These are phyloP conservation scores for Macrolepiota dolichaula DNA, from an alignment of 768 basidiomycete species.

Conservation along the genomic window DNA sequence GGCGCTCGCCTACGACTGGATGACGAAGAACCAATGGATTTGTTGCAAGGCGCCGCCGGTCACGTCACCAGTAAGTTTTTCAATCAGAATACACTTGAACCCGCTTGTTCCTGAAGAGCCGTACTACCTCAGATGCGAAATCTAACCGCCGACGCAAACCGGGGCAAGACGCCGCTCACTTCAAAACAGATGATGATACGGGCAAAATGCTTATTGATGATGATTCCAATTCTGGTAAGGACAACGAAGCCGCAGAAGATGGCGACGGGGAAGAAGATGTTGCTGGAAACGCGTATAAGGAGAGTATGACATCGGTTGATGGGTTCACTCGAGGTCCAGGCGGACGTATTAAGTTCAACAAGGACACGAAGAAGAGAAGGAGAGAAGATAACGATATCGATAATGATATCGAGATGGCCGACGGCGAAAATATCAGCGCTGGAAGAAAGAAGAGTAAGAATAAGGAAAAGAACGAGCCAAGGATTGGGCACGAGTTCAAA, in stretches of 20 bases:
- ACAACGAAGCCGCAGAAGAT: constrained; percentile 28
- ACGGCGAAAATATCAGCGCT: constrained; percentile 45
- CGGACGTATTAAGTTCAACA: constrained; percentile 92
- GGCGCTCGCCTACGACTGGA: constrained; percentile 78
- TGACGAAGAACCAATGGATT: constrained; percentile 93
- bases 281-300: constrained; percentile 78
- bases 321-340: constrained; percentile 83
- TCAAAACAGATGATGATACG: constrained; percentile 82
- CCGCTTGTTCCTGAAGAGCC: background rate
- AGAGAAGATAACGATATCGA: constrained; percentile 45
- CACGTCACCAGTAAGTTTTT: constrained; percentile 61
- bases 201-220: constrained; percentile 78
- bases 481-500: constrained; percentile 86
- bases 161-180: constrained; percentile 80
- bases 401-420: constrained; percentile 66
- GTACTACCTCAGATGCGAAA: constrained; percentile 32
- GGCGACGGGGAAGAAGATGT: constrained; percentile 41
- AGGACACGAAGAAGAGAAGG: constrained; percentile 91
- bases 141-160: constrained; percentile 64
- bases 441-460: constrained; percentile 54
- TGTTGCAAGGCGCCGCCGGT: constrained; percentile 76
- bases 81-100: background rate
- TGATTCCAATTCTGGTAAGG: constrained; percentile 46
- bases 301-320: constrained; percentile 80
- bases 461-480: constrained; percentile 33